Evolutionary conservation across 2,329 filamentous ascomycete species (phyloP).

Genomic region (Pseudopithomyces chartarum): DNA sequence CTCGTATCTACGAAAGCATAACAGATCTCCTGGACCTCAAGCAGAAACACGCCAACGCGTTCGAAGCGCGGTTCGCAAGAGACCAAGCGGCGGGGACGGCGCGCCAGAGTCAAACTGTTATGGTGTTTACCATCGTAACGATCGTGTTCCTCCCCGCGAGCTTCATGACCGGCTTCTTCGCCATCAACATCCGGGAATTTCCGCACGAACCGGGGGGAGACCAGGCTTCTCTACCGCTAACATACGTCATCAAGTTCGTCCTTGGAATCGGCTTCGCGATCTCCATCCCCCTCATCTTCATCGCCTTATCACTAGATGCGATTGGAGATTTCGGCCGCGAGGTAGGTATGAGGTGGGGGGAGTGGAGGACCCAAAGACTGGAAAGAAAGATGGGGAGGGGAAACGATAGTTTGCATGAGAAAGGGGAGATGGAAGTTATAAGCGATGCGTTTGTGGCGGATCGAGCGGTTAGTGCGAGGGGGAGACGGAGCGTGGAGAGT

Average conservation of each 20-base stretch:
- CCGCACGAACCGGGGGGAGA: conserved; percentile 37
- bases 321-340: conserved; percentile 41
- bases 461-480: conserved; percentile 25
- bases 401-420: conserved; percentile 20
- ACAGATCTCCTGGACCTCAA: conserved; percentile 70
- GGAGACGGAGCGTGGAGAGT: conserved; percentile 34
- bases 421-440: conserved; percentile 16
- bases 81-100: conserved; percentile 67
- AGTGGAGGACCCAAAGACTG: conserved; percentile 6
- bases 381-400: background rate
- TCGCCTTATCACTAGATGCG: conserved; percentile 53
- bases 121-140: conserved; percentile 65
- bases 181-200: conserved; percentile 59
- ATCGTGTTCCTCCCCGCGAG: conserved; percentile 62
- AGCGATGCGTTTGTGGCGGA: conserved; percentile 34
- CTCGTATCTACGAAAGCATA: conserved; percentile 63
- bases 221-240: conserved; percentile 48
- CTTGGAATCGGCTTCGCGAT: conserved; percentile 62
- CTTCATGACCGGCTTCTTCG: conserved; percentile 62
- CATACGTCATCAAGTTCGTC: conserved; percentile 61
- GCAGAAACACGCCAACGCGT: conserved; percentile 71
- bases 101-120: conserved; percentile 60
- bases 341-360: conserved; percentile 22
- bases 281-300: conserved; percentile 55
- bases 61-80: conserved; percentile 66